Conservation (phyloP, 2,329 filamentous ascomycete species). For the Penicillium nordicum region DNA sequence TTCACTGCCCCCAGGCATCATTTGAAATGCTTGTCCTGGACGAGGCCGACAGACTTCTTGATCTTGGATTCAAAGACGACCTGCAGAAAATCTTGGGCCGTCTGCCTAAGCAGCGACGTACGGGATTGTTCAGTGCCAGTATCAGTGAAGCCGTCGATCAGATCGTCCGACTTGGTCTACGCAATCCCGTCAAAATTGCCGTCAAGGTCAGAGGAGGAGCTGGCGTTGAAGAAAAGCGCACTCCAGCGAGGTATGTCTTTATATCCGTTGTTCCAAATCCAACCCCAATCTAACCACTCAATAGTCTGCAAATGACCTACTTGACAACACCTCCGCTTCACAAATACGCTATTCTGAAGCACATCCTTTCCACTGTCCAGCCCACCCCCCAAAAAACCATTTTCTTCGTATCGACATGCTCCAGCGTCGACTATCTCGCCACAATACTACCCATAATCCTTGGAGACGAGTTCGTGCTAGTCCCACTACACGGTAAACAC, state of each 20-base stretch:
- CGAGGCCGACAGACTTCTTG: conserved; percentile 87
- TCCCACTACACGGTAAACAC: conserved; percentile 89
- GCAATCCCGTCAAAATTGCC: conserved; percentile 91
- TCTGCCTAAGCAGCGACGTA: conserved; percentile 88
- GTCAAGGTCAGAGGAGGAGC: conserved; percentile 81
- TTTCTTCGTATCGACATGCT: conserved; percentile 89
- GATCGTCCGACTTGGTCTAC: conserved; percentile 83
- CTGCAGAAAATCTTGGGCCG: conserved; percentile 78
- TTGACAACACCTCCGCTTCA: conserved; percentile 70
- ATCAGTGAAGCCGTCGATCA: conserved; percentile 94
- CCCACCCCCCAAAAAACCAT: conserved; percentile 79
- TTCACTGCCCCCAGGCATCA: conserved; percentile 80
- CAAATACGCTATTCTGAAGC: conserved; percentile 71
- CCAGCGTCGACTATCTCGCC: conserved; percentile 91
- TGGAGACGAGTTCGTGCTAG: conserved; percentile 62
- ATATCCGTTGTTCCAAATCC: neutral
- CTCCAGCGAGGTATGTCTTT: conserved; percentile 63
- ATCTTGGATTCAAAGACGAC: conserved; percentile 91
- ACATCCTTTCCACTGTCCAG: conserved; percentile 67
- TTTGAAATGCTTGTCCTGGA: conserved; percentile 93
- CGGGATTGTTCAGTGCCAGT: conserved; percentile 89
- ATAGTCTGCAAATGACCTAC: conserved; percentile 82
- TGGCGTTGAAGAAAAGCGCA: conserved; percentile 77
- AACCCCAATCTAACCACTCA: conserved; percentile 15
- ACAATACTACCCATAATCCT: conserved; percentile 72